Evolutionary conservation across 345 rosid species (phyloP).

Genomic region (Eucalyptus curtisii): DNA sequence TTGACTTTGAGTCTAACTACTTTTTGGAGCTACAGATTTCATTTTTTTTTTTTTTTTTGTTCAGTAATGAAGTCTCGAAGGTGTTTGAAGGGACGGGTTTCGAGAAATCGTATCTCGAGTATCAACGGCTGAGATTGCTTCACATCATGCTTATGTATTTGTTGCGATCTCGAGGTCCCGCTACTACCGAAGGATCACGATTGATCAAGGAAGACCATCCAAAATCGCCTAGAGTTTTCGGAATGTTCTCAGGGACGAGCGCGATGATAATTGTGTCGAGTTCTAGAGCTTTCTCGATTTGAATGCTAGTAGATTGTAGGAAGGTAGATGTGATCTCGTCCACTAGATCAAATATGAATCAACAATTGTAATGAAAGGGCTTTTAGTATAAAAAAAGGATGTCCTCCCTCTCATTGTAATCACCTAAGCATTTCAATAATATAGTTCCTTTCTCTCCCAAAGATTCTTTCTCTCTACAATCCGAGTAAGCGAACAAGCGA

Average conservation of each 20-base stretch:
- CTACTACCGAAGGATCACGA: no score
- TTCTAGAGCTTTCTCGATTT: no score
- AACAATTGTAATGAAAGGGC: background rate
- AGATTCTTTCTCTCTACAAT: no score
- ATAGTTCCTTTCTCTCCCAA: no score
- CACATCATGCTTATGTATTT: no score
- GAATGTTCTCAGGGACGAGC: rapidly evolving
- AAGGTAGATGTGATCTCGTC: background rate
- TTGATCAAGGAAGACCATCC: no score
- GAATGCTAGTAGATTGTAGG: background rate
- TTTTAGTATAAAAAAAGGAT: no score
- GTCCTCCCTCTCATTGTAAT: no score
- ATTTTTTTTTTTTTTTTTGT: background rate
- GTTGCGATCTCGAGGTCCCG: rapidly evolving
- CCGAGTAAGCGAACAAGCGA: no score
- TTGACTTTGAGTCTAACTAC: background rate
- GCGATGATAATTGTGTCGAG: rapidly evolving
- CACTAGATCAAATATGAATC: background rate
- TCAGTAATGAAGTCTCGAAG: background rate
- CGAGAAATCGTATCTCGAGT: background rate
- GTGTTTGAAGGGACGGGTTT: background rate
- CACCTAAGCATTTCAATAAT: no score
- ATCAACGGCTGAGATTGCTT: no score
- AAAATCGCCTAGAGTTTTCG: rapidly evolving
- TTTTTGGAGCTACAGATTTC: background rate